phyloP scores from a whole-genome alignment of 768 basidiomycete species.

The Sutorius australiensis region DNA sequence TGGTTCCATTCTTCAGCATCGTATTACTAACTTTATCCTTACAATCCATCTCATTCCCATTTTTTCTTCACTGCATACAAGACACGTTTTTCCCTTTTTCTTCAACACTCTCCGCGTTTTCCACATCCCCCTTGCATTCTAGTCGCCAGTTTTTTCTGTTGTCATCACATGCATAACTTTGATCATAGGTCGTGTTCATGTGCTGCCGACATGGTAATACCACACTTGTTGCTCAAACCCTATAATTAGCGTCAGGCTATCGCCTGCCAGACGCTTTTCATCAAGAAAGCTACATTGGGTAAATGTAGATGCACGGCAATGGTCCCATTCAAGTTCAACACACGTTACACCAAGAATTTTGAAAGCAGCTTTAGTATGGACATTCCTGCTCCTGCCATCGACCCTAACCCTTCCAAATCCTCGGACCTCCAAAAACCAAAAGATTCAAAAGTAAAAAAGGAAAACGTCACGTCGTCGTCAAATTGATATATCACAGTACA shows the following conservation, averaged over 20 bases:
- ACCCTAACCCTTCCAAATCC: not conserved
- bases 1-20: slow-evolving; percentile 15
- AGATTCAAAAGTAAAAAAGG: not conserved
- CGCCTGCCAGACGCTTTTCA: not conserved
- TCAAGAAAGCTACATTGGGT: too few relatives aligned
- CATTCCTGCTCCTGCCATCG: not conserved
- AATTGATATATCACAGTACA: slow-evolving; percentile 7
- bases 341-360: not conserved
- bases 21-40: slow-evolving; percentile 16
- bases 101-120: too few relatives aligned
- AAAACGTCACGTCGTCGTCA: slow-evolving; percentile 1
- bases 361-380: too few relatives aligned
- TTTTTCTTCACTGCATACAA: not conserved
- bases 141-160: slow-evolving; percentile 1
- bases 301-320: too few relatives aligned
- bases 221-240: not conserved
- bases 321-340: not conserved
- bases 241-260: too few relatives aligned
- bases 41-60: not conserved
- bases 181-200: slow-evolving; percentile 3
- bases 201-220: slow-evolving; percentile 8
- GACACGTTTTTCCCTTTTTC: not conserved
- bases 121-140: not conserved
- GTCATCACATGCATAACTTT: slow-evolving; percentile 7
- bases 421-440: not conserved